Evolutionary conservation across 495 filamentous ascomycete genomes (phyloP).

Genomic region (Tirmania nivea): DNA sequence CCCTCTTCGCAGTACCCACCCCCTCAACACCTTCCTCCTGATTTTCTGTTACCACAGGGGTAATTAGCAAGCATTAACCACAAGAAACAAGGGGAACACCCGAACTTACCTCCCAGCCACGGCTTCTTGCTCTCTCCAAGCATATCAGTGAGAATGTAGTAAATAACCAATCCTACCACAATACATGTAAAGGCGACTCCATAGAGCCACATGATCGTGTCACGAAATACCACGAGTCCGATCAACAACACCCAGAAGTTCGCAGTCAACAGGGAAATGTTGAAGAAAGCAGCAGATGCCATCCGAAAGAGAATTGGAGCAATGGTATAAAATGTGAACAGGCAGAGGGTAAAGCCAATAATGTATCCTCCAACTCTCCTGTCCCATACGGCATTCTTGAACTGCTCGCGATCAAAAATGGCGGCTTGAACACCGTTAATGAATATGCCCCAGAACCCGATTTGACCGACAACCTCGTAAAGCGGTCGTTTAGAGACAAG

Average conservation of each 20-base stretch:
- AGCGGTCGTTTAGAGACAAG: constrained; percentile 67
- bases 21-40: constrained; percentile 68
- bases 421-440: constrained; percentile 81
- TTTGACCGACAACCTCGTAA: constrained; percentile 82
- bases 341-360: constrained; percentile 62
- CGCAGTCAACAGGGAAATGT: constrained; percentile 77
- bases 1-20: constrained; percentile 68
- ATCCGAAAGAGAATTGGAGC: constrained; percentile 76
- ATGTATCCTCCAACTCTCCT: constrained; percentile 54
- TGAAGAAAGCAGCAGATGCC: constrained; percentile 81
- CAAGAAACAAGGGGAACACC: no score
- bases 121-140: constrained; percentile 87
- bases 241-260: constrained; percentile 96
- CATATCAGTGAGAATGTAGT: constrained; percentile 53
- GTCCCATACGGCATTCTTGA: constrained; percentile 46
- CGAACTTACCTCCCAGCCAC: constrained; percentile 43
- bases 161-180: constrained; percentile 58
- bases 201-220: constrained; percentile 70
- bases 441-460: constrained; percentile 68
- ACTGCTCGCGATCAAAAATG: constrained; percentile 67
- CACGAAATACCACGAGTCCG: constrained; percentile 64
- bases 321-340: constrained; percentile 67
- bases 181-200: constrained; percentile 88
- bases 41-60: constrained; percentile 22
- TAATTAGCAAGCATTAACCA: no score